phyloP scores from a whole-genome alignment of 2,329 filamentous ascomycete genomes.

The Diaporthe nobilis region DNA sequence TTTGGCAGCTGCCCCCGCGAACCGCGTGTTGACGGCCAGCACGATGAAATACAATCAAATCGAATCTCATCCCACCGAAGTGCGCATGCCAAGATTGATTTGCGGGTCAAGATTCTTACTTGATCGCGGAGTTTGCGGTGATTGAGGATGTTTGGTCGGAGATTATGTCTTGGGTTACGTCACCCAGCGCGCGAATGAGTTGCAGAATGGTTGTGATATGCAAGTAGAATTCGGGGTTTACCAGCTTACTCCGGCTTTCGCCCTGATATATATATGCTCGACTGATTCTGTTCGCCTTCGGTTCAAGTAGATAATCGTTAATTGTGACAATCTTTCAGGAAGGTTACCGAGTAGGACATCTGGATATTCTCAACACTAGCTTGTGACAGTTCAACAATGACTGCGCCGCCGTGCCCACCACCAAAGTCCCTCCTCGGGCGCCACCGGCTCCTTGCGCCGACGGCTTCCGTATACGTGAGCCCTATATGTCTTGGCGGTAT shows the following conservation, averaged over 20 bases:
- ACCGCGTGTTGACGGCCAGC: not conserved
- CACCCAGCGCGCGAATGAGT: not conserved
- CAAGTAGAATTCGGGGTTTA: not conserved
- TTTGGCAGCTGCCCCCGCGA: no score
- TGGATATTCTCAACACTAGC: not conserved
- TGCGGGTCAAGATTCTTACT: not conserved
- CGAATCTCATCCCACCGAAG: not conserved
- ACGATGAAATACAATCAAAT: no score
- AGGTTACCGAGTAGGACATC: no score
- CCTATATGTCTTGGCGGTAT: constrained; percentile 74
- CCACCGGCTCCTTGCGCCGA: constrained; percentile 76
- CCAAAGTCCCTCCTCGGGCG: constrained; percentile 73
- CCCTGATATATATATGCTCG: not conserved
- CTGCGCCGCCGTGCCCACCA: constrained; percentile 50
- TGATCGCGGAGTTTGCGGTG: not conserved
- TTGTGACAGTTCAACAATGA: not conserved
- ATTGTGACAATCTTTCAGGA: not conserved
- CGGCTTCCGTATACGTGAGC: constrained; percentile 75
- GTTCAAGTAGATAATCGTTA: not conserved
- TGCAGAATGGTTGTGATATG: not conserved
- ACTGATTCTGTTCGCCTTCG: not conserved
- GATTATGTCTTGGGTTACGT: not conserved
- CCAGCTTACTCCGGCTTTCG: not conserved
- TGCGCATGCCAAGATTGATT: not conserved
- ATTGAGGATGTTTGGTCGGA: not conserved